Evolutionary conservation across 1,284 basidiomycete genomes (phyloP).

Genomic region (Dichomitus squalens): DNA sequence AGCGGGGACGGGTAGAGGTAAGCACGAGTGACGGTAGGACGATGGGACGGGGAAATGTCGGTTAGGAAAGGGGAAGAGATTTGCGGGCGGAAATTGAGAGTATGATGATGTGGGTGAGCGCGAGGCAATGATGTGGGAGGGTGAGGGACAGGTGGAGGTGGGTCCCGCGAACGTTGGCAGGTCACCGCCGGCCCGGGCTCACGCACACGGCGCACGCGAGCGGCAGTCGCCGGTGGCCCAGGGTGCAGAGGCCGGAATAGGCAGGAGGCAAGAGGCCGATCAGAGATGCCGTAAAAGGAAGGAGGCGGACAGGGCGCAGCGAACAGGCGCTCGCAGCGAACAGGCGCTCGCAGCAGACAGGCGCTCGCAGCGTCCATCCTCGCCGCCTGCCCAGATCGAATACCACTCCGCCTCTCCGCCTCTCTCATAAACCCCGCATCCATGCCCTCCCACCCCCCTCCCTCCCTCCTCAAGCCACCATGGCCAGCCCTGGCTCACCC

Average conservation of each 20-base stretch:
- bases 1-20: no score
- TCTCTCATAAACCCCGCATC: not conserved
- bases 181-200: no score
- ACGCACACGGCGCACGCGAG: no score
- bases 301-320: no score
- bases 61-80: no score
- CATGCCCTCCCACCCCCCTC: not conserved
- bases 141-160: not conserved
- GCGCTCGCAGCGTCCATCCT: not conserved
- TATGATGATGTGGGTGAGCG: not conserved
- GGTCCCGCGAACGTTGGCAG: not conserved
- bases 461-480: not conserved
- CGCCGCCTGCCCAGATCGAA: not conserved
- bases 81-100: no score
- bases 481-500: not conserved
- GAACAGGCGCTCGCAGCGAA: not conserved
- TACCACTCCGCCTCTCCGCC: not conserved
- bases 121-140: not conserved
- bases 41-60: no score
- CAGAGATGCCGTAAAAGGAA: conserved; percentile 9
- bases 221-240: no score
- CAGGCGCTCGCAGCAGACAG: not conserved
- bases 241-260: not conserved
- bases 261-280: conserved; percentile 13
- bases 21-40: no score